These are phyloP conservation scores for Diaporthe humulicola DNA, from an alignment of 2,329 filamentous ascomycete genomes.

Conservation along the genomic window DNA sequence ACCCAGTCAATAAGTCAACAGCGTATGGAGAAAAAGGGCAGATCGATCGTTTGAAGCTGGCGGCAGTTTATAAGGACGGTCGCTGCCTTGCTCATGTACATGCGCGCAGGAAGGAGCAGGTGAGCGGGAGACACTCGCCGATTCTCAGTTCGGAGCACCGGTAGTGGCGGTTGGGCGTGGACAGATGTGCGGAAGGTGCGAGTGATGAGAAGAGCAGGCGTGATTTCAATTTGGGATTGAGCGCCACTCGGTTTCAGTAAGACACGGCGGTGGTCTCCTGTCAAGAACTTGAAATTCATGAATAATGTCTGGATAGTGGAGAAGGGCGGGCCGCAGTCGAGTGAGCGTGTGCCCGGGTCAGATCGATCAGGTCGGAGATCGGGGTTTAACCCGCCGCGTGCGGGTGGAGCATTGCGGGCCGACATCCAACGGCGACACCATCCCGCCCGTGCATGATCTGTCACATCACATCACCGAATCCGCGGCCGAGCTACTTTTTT, in stretches of 20 bases:
- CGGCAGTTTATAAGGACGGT: background rate
- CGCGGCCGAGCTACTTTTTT: background rate
- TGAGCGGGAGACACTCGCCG: background rate
- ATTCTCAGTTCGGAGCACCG: background rate
- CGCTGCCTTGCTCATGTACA: background rate
- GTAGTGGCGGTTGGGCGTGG: background rate
- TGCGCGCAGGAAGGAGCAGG: background rate
- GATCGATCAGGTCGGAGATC: conserved; percentile 3
- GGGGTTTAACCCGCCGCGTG: conserved; percentile 17
- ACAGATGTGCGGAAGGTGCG: background rate
- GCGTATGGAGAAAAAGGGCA: background rate
- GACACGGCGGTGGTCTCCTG: background rate
- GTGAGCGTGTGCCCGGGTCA: background rate
- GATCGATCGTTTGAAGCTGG: background rate
- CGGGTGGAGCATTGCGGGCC: background rate
- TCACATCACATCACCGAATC: background rate
- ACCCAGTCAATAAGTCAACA: background rate
- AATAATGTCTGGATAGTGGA: conserved; percentile 2
- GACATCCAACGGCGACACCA: background rate
- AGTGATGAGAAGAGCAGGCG: background rate
- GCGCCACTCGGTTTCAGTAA: background rate
- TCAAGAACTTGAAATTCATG: background rate
- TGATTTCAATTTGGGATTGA: background rate
- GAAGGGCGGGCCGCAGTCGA: background rate
- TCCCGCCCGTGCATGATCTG: background rate